A percentile compares a stretch with the other conserved stretches of the same genome.
Conservation (phyloP, 2,329 filamentous ascomycete species). For the Exophiala bonariae region DNA sequence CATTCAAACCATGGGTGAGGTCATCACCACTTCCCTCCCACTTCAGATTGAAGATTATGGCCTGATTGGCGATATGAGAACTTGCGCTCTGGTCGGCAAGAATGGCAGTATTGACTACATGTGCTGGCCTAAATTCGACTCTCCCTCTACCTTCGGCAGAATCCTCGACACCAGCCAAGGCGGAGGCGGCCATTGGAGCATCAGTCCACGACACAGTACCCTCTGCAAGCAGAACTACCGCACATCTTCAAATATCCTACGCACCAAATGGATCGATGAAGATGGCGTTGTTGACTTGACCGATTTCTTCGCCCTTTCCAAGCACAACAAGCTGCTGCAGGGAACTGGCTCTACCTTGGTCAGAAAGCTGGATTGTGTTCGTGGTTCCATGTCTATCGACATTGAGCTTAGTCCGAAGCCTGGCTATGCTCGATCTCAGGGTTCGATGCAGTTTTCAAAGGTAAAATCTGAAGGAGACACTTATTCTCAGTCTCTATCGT, state of each 20-base stretch:
- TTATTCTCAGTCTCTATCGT: constrained; percentile 16
- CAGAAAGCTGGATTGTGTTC: constrained; percentile 70
- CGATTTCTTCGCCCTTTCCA: constrained; percentile 74
- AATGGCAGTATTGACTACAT: constrained; percentile 74
- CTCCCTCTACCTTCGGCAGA: constrained; percentile 72
- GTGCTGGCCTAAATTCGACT: constrained; percentile 82
- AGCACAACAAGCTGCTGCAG: constrained; percentile 49
- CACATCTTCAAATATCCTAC: constrained; percentile 71
- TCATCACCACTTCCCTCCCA: neutral
- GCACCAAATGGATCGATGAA: constrained; percentile 76
- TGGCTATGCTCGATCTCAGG: constrained; percentile 65
- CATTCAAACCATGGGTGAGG: neutral
- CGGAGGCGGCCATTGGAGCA: constrained; percentile 63
- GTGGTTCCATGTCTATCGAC: constrained; percentile 64
- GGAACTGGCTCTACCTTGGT: constrained; percentile 50
- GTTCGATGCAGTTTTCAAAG: constrained; percentile 51
- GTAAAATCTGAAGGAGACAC: constrained; percentile 15
- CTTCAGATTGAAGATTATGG: constrained; percentile 71
- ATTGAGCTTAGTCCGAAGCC: constrained; percentile 73
- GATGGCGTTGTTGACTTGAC: constrained; percentile 71
- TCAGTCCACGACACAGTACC: constrained; percentile 49
- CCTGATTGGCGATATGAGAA: constrained; percentile 78
- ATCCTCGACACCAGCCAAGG: constrained; percentile 73
- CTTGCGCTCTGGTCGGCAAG: constrained; percentile 72
- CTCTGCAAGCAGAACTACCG: constrained; percentile 79